Percentiles rank a stretch among this genome's conserved stretches.
Conservation (phyloP, 2,329 filamentous ascomycete species). For the Aspergillus persii region DNA sequence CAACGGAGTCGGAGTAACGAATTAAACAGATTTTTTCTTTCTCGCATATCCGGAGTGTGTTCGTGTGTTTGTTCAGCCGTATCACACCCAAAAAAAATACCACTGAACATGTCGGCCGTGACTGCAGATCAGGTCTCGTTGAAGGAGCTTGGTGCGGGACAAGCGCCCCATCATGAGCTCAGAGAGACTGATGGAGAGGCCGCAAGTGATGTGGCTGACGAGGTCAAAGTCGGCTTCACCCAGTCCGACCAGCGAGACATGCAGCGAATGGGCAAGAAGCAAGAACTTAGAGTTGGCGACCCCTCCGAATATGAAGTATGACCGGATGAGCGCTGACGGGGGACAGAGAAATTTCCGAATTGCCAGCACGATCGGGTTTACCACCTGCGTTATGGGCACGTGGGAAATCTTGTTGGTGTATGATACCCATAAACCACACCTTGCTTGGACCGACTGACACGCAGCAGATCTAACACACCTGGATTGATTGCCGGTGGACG, state of each 20-base stretch:
- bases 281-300: neutral
- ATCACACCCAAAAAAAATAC: neutral
- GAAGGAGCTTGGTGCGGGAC: neutral
- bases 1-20: neutral
- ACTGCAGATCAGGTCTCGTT: neutral
- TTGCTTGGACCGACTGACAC: neutral
- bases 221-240: neutral
- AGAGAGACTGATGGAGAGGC: neutral
- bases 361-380: neutral
- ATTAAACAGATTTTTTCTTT: neutral
- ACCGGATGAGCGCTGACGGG: neutral
- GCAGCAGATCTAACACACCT: neutral
- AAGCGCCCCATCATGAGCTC: neutral
- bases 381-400: neutral
- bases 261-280: conserved; percentile 2
- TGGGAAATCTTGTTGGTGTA: neutral
- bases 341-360: conserved; percentile 1
- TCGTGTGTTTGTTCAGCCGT: neutral
- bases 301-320: neutral
- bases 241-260: neutral
- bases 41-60: neutral
- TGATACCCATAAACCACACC: fast-evolving
- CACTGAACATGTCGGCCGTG: neutral
- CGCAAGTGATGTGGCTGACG: neutral
- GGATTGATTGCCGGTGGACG: neutral